Evolutionary conservation across 2,329 filamentous ascomycete species (phyloP), one percentile per base, ranked within the genome.

Genomic region (Cordyceps sp.): DNA sequence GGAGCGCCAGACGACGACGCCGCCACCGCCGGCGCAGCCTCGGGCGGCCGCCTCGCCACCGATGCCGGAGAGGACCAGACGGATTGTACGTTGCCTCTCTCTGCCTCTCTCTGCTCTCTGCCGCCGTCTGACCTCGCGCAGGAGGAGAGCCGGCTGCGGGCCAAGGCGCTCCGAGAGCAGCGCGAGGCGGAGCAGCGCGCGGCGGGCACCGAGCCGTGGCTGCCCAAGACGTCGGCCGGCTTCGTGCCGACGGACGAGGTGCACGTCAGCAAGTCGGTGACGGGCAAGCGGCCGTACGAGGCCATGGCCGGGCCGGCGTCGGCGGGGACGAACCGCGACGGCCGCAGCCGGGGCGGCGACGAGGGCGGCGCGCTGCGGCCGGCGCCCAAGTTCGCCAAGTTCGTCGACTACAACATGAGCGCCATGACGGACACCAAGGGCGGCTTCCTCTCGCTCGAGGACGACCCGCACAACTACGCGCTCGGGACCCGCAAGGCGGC

Each of bases 361-460:
- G 57, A 66, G 40, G 60, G 62, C 13, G 60, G 48, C 50, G 37
- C 52, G 27, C 75, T 92, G 31, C 75, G 74, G 34, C 78, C 88
- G 1, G 82, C 83, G 29, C 72, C 76, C 46, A 94, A 92, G 48
- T 94, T 96, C 43, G 74, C 81, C 37, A 88, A 90, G 52, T 96
- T 80, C 50, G 86, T 98, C 47, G 90, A 98, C 49, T 96, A 94
- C 58, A 90, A 98, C 54, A 90, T 98, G 57, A 88, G 81, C 50
- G 80, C 88, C 57, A 96, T 98, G 85, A 92, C 79, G 6, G 90
- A 98, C 53, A 96, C 88, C 1, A 94, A 94, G 50, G 90, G 90
- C 39, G 90, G 90, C 1, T 98, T 98, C 54, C 57, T 98, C 41
- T 81, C 78, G n/a, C 69, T 72, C 1, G 81, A 88, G 39, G 90